A percentile compares a stretch with the other conserved stretches of the same genome.
phyloP scores from a whole-genome alignment of 164 flowering plant species.

The Cinnamomum chago region DNA sequence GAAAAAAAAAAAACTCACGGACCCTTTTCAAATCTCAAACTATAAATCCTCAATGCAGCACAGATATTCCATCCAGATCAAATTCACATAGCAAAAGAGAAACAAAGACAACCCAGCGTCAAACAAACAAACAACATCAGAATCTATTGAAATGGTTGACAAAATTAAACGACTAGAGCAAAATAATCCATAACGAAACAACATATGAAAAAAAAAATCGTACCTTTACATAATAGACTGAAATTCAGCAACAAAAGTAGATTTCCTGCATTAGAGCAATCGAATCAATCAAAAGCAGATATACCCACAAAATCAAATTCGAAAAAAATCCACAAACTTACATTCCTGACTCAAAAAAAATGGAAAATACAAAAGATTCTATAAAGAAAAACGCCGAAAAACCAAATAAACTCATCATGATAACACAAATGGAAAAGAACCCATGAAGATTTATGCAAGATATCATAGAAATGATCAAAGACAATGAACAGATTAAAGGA shows the following conservation, averaged over 20 bases:
- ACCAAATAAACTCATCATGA: not conserved
- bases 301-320: not conserved
- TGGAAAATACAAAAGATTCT: not conserved
- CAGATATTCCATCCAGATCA: constrained; percentile 1
- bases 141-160: not conserved
- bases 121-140: not conserved
- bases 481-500: not conserved
- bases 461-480: not conserved
- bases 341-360: not conserved
- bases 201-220: not conserved
- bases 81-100: not conserved
- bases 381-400: not conserved
- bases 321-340: not conserved
- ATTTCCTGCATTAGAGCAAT: constrained; percentile 15
- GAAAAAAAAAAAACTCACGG: not conserved
- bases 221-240: constrained; percentile 6
- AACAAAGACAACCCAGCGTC: not conserved
- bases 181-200: not conserved
- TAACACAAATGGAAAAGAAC: not conserved
- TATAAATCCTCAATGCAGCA: constrained; percentile 12
- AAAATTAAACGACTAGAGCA: not conserved
- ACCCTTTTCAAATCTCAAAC: not conserved
- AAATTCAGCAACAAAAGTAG: constrained; percentile 2
- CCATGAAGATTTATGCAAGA: not conserved
- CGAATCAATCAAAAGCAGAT: constrained; percentile 9